Percentiles rank a stretch among this genome's conserved stretches.
Conservation (phyloP, 805 yeast species). For the Barnettozyma populi region DNA sequence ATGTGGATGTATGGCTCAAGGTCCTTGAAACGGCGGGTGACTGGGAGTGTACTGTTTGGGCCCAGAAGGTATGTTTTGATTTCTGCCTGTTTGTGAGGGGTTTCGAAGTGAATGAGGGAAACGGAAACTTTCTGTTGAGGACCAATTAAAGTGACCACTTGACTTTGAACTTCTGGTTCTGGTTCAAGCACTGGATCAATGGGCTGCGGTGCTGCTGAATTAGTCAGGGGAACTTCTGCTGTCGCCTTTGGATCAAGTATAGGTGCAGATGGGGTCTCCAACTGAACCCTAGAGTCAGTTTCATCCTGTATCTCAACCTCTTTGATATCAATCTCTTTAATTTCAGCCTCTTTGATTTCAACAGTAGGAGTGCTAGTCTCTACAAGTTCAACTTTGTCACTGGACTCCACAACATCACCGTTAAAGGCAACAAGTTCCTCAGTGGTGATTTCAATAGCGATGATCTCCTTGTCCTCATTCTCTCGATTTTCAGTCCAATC, state of each 20-base stretch:
- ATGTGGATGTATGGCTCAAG: conserved; percentile 46
- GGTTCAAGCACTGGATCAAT: conserved; percentile 3
- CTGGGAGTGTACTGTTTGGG: conserved; percentile 45
- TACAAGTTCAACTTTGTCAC: neutral
- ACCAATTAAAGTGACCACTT: conserved; percentile 33
- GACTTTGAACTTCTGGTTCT: neutral
- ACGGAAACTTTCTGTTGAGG: conserved; percentile 59
- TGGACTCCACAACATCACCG: neutral
- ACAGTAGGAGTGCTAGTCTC: conserved; percentile 20
- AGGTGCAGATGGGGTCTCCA: neutral
- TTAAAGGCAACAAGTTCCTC: neutral
- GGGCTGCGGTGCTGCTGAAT: neutral
- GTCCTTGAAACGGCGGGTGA: conserved; percentile 48
- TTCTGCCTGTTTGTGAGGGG: conserved; percentile 25
- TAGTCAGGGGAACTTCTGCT: neutral
- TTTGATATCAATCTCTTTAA: conserved; percentile 7
- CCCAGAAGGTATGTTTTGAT: conserved; percentile 53
- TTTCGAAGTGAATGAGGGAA: conserved; percentile 48
- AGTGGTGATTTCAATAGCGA: neutral
- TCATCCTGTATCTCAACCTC: neutral
- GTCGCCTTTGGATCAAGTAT: neutral
- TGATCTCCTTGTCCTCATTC: neutral
- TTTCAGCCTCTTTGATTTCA: conserved; percentile 1
- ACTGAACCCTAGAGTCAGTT: neutral
- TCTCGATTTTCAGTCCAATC: too few relatives aligned